phyloP scores from a whole-genome alignment of 441 rosid genomes.

The Pelargonium cotyledonis region DNA sequence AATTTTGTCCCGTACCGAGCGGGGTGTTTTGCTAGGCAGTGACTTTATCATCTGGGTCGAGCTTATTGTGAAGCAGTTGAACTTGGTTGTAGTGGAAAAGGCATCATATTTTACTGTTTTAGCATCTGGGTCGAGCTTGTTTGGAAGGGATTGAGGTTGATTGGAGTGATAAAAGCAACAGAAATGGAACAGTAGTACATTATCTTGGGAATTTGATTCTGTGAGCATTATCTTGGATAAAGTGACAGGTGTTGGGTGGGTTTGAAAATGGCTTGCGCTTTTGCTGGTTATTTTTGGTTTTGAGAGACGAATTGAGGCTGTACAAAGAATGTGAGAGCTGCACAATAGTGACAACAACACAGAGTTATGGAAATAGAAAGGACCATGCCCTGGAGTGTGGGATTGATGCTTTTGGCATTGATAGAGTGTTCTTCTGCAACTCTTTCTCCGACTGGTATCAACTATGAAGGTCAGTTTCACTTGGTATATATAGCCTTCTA shows the following conservation, averaged over 20 bases:
- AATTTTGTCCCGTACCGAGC: neutral
- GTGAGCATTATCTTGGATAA: neutral
- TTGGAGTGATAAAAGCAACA: neutral
- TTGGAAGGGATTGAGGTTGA: neutral
- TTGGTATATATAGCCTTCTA: neutral
- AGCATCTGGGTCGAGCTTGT: conserved; percentile 1
- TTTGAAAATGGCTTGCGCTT: neutral
- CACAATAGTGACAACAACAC: neutral
- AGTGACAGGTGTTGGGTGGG: neutral
- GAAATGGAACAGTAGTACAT: neutral
- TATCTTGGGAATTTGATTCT: neutral
- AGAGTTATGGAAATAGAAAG: neutral
- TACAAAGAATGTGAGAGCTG: neutral
- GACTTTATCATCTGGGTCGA: neutral
- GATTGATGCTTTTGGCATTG: neutral
- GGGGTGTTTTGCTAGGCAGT: neutral
- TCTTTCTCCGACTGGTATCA: conserved; percentile 90
- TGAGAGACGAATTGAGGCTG: neutral
- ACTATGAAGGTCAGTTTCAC: conserved; percentile 66
- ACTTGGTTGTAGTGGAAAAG: no score
- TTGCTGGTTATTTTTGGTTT: neutral
- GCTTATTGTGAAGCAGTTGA: no score
- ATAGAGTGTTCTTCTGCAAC: conserved; percentile 40
- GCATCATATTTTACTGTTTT: neutral
- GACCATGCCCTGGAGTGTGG: neutral